Evolutionary conservation across 352 stramenopile genomes (phyloP).

Genomic region (Globisporangium spiculum): DNA sequence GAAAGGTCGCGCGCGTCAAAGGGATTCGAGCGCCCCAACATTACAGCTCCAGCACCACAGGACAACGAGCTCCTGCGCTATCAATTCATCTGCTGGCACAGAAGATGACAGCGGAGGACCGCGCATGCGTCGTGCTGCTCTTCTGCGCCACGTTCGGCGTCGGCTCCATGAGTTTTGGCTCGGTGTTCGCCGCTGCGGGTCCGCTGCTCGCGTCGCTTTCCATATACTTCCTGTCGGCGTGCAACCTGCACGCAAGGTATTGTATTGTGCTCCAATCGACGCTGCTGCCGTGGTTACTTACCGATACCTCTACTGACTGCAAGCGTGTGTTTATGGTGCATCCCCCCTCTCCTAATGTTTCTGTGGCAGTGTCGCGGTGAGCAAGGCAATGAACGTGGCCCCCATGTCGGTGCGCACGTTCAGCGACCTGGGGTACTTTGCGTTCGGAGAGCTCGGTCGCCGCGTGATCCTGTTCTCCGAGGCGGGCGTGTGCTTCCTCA

Average conservation of each 20-base stretch:
- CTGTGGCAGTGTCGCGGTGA: slow-evolving; percentile 44
- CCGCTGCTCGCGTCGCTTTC: slow-evolving; percentile 52
- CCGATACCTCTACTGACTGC: no score
- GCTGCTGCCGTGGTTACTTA: neutral
- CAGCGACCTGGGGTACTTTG: slow-evolving; percentile 68
- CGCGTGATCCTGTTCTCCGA: slow-evolving; percentile 54
- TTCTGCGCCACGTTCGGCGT: slow-evolving; percentile 77
- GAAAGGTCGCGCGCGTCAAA: no score
- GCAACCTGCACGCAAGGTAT: slow-evolving; percentile 68
- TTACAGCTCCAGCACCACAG: no score
- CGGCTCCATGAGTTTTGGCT: slow-evolving; percentile 70
- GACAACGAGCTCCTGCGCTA: no score
- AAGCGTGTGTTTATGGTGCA: no score
- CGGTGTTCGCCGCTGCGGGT: slow-evolving; percentile 56
- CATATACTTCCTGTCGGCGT: slow-evolving; percentile 76
- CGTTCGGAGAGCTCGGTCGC: slow-evolving; percentile 45
- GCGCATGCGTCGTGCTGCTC: slow-evolving; percentile 55
- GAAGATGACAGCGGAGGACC: slow-evolving; percentile 36
- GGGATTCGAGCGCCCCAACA: no score
- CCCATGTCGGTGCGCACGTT: slow-evolving; percentile 62
- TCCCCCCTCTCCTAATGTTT: neutral
- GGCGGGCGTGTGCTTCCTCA: slow-evolving; percentile 58
- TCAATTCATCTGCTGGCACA: neutral
- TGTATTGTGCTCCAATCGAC: neutral
- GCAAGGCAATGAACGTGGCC: slow-evolving; percentile 49